Percentiles rank a stretch among this genome's conserved stretches.
Evolutionary conservation across 2,329 filamentous ascomycete genomes (phyloP).

Genomic region (Penicillium brevicompactum): DNA sequence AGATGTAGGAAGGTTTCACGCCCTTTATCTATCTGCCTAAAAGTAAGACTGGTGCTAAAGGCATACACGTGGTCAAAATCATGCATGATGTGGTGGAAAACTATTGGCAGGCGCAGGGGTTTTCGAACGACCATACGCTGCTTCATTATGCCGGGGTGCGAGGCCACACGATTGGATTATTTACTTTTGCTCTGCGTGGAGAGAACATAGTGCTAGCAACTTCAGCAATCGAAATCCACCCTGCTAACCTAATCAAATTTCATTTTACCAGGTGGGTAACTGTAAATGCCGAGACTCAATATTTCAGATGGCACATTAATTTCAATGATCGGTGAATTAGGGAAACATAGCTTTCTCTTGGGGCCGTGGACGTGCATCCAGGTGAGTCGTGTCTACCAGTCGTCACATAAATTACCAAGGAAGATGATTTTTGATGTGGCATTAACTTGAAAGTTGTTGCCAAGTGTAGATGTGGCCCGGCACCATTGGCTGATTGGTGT

Average conservation of each 20-base stretch:
- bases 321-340: background rate
- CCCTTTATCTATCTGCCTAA: background rate
- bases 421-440: background rate
- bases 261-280: background rate
- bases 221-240: background rate
- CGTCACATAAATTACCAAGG: background rate
- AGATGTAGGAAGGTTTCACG: background rate
- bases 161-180: background rate
- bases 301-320: background rate
- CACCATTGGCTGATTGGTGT: background rate
- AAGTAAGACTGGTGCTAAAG: background rate
- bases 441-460: background rate
- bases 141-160: background rate
- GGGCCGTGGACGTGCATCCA: background rate
- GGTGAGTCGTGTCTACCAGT: background rate
- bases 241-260: background rate
- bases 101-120: constrained; percentile 8
- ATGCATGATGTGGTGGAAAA: background rate
- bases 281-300: background rate
- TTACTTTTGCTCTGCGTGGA: background rate
- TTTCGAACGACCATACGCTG: background rate
- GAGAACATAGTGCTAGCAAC: background rate
- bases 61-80: constrained; percentile 6
- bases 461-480: background rate
- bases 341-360: background rate